A percentile compares a stretch with the other conserved stretches of the same genome.
phyloP scores from a whole-genome alignment of 495 filamentous ascomycete species.

The Cladorrhinum samala region DNA sequence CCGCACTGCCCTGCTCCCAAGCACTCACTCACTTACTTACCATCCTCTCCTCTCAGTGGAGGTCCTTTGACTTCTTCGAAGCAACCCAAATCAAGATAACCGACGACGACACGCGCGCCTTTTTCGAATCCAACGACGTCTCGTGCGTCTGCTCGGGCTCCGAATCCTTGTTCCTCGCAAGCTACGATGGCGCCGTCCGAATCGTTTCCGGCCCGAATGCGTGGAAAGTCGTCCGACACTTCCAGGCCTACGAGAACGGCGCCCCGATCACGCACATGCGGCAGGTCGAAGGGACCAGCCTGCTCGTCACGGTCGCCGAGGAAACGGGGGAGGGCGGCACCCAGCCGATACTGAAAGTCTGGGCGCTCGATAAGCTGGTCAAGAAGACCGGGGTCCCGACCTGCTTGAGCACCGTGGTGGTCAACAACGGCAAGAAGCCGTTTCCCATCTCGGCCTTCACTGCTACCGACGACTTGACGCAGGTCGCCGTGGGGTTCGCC shows the following conservation, averaged over 20 bases:
- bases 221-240: conserved; percentile 82
- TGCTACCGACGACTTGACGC: conserved; percentile 76
- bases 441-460: conserved; percentile 93
- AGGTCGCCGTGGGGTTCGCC: conserved; percentile 90
- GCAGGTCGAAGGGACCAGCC: conserved; percentile 80
- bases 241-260: conserved; percentile 66
- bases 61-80: conserved; percentile 99
- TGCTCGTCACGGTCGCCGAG: conserved; percentile 73
- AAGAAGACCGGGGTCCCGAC: conserved; percentile 87
- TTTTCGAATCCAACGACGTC: conserved; percentile 45
- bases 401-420: conserved; percentile 74
- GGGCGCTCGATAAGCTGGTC: conserved; percentile 89
- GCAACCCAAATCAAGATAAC: conserved; percentile 75
- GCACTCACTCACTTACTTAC: not conserved
- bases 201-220: conserved; percentile 62
- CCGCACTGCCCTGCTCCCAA: not conserved
- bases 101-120: conserved; percentile 54
- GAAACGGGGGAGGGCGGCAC: not conserved
- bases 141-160: conserved; percentile 73
- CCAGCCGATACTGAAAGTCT: conserved; percentile 88
- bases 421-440: conserved; percentile 87
- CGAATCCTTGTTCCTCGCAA: conserved; percentile 84
- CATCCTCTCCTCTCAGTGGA: conserved; percentile 67
- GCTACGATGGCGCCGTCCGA: conserved; percentile 73
- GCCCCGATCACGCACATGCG: conserved; percentile 85